phyloP scores from a whole-genome alignment of 1,284 basidiomycete species.

The Ustilago lituana region DNA sequence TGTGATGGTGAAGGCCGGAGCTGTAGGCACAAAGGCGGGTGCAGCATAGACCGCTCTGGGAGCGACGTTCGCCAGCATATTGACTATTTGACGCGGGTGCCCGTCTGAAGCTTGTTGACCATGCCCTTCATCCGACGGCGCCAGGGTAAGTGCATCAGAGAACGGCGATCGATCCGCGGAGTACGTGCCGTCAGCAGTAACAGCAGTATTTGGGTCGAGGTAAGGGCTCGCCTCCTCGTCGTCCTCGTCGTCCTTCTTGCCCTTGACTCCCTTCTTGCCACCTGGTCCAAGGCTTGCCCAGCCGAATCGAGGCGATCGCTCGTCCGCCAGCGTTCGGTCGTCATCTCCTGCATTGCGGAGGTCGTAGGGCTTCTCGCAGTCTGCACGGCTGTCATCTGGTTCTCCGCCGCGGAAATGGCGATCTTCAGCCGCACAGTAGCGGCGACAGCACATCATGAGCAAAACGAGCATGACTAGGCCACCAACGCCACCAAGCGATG shows the following conservation, averaged over 20 bases:
- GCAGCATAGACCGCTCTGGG: neutral
- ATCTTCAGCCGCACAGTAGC: conserved; percentile 50
- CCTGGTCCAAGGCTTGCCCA: conserved; percentile 22
- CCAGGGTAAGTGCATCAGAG: conserved; percentile 41
- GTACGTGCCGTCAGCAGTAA: conserved; percentile 2
- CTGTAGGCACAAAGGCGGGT: conserved; percentile 5
- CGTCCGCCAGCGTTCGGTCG: conserved; percentile 49
- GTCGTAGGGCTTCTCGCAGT: conserved; percentile 31
- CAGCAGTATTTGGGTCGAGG: conserved; percentile 24
- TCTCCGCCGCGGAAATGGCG: conserved; percentile 32
- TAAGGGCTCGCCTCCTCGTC: conserved; percentile 42
- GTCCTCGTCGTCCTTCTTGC: conserved; percentile 27
- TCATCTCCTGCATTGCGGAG: conserved; percentile 30
- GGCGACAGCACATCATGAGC: conserved; percentile 55
- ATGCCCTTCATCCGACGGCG: conserved; percentile 34
- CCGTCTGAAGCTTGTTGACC: conserved; percentile 1
- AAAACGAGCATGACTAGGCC: conserved; percentile 49
- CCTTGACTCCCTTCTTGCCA: conserved; percentile 25
- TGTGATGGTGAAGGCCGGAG: conserved; percentile 28
- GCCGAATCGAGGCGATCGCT: conserved; percentile 33
- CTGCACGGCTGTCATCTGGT: conserved; percentile 14
- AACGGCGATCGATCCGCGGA: conserved; percentile 24
- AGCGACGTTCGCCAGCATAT: conserved; percentile 10
- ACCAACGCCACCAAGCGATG: conserved; percentile 49
- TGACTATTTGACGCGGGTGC: conserved; percentile 17